Conservation (phyloP, 2,329 filamentous ascomycete species). For the Aureobasidium lini region DNA sequence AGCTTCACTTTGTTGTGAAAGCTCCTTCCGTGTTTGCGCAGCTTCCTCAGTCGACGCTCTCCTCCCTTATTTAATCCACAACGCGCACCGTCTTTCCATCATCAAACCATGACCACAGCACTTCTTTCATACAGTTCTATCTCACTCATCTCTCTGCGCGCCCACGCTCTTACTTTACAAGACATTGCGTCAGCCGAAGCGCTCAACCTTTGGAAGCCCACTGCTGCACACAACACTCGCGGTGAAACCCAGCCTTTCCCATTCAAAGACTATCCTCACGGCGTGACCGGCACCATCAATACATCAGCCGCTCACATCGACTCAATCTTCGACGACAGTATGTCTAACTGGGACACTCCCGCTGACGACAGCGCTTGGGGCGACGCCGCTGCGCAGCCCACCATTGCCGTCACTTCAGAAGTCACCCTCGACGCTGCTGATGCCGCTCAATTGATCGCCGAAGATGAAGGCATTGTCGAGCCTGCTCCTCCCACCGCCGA, state of each 20-base stretch:
- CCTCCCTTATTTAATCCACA: neutral
- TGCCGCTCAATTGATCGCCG: neutral
- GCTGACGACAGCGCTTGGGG: neutral
- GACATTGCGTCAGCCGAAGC: neutral
- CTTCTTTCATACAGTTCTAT: too few species aligned
- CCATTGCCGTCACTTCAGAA: neutral
- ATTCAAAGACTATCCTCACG: neutral
- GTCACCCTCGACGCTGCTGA: neutral
- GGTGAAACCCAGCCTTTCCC: conserved; percentile 2
- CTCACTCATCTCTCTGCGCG: neutral
- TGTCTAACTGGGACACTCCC: conserved; percentile 1
- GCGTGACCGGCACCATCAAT: neutral
- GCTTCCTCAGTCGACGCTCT: neutral
- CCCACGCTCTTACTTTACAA: neutral
- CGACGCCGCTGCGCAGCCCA: neutral
- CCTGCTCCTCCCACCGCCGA: neutral
- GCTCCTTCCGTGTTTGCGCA: neutral
- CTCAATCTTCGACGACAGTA: neutral
- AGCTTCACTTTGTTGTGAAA: neutral
- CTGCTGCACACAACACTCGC: neutral
- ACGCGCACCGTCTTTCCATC: neutral
- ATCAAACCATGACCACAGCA: too few species aligned
- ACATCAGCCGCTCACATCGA: neutral
- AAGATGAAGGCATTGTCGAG: too few species aligned
- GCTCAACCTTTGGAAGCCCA: conserved; percentile 2